These are phyloP conservation scores for Pouteria campechiana DNA, from an alignment of 179 eudicot genomes.

Conservation along the genomic window DNA sequence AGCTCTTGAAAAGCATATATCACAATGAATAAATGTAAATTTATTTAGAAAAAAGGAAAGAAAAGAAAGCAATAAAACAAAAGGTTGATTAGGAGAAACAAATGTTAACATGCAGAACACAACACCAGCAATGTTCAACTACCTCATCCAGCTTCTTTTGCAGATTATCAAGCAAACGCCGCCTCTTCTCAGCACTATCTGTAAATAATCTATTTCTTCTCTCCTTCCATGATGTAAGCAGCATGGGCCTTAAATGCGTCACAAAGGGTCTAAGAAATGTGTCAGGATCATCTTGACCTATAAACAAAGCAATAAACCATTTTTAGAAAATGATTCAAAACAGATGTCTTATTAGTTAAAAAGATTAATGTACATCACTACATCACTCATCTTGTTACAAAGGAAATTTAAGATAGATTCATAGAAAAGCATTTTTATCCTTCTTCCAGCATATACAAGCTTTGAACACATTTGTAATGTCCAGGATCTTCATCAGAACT, in stretches of 20 bases:
- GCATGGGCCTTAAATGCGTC: slow-evolving; percentile 72
- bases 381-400: background rate
- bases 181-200: slow-evolving; percentile 75
- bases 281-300: slow-evolving; percentile 67
- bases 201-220: slow-evolving; percentile 66
- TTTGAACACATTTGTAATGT: too few relatives aligned
- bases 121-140: slow-evolving; percentile 3
- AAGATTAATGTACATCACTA: background rate
- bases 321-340: slow-evolving; percentile 10
- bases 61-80: too few relatives aligned
- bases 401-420: background rate
- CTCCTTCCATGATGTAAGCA: slow-evolving; percentile 76
- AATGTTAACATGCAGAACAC: too few relatives aligned
- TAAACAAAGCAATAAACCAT: slow-evolving; percentile 4
- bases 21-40: too few relatives aligned
- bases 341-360: background rate
- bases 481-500: too few relatives aligned
- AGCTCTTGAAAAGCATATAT: too few relatives aligned
- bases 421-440: too few relatives aligned
- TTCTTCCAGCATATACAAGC: too few relatives aligned
- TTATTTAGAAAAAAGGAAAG: too few relatives aligned
- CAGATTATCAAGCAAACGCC: slow-evolving; percentile 49
- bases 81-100: too few relatives aligned
- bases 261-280: slow-evolving; percentile 66
- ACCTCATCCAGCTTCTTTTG: slow-evolving; percentile 95